Conservation (phyloP, 208 protist species). For the Trypanosoma mega region DNA sequence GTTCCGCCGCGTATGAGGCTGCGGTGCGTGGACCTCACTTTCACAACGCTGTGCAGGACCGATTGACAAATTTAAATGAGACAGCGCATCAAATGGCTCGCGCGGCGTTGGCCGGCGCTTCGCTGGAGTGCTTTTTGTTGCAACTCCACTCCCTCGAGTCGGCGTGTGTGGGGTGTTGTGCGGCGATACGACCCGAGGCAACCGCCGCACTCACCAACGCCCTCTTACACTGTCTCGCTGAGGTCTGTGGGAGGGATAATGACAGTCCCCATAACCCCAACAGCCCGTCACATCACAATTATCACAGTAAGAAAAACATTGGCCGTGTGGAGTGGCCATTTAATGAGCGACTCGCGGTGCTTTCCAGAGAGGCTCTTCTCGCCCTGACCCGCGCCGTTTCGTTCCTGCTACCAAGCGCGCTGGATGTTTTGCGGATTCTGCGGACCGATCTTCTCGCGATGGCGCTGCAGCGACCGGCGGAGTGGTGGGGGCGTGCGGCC, state of each 20-base stretch:
- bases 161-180: too few species aligned
- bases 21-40: conserved; percentile 26
- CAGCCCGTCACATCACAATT: too few species aligned
- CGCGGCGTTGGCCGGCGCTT: conserved; percentile 7
- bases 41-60: conserved; percentile 9
- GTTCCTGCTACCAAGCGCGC: too few species aligned
- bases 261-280: background rate
- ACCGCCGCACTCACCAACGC: too few species aligned
- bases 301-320: too few species aligned
- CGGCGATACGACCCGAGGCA: too few species aligned
- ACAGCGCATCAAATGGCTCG: conserved; percentile 20
- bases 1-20: conserved; percentile 19
- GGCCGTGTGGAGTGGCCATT: background rate
- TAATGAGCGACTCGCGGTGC: background rate
- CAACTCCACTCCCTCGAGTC: conserved; percentile 19
- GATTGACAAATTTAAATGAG: conserved; percentile 21
- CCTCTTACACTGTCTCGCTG: too few species aligned
- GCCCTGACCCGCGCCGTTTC: background rate
- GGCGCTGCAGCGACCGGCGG: background rate
- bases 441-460: background rate
- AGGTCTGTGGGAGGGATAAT: conserved; percentile 4
- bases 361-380: background rate
- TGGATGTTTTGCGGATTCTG: too few species aligned
- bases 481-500: background rate
- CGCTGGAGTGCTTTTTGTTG: conserved; percentile 28